Evolutionary conservation across 495 filamentous ascomycete species (phyloP), one percentile per base, ranked within the genome.

Genomic region (Chlorociboria aeruginascens): DNA sequence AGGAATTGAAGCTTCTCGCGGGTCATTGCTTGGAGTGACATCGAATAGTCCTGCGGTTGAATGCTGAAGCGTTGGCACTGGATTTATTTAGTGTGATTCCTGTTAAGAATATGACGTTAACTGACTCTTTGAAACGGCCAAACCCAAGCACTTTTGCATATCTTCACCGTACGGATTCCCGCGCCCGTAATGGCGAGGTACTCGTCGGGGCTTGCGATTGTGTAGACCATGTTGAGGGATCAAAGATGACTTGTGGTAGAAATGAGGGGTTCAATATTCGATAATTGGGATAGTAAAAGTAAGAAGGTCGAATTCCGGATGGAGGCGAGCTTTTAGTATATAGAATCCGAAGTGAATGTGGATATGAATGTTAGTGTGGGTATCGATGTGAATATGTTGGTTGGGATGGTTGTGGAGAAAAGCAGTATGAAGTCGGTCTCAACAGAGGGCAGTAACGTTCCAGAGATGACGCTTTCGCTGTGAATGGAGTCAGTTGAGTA

Each of bases 151-250:
- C 83, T 82, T 62, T 89, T 92, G 44, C 66, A 70, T 60, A 92
- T 85, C 54, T 71, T 73, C 47, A 92, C 74, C 58, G 72, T 77
- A 8, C 74, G 67, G 49, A 92, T 73, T 47, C 79, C 75, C 58
- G 77, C 80, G 65, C 86, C 85, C 43, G 86, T 90, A 54, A 90
- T 77, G 72, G 83, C 83, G 62, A 89, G 81, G 69, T 89, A 89
- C 56, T 74, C 66, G 36, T 60, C 48, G 14, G 57, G 40, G 11
- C 35, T 33, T 3, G 57, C 54, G 11, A 59, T 47, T 14, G 25
- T 42, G 41, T 60, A 57, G 28, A 43, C 25, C 54, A 57, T 60
- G 3, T 51, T 56, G 51, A 38, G 10, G 39, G 42, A 45, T 46
- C 29, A 0, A 13, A 25, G 31, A 8, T 13, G 16, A 9, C 13